A percentile compares a stretch with the other conserved stretches of the same genome.
Evolutionary conservation across 2,329 filamentous ascomycete species (phyloP).

Genomic region (Neonectria neomacrospora): DNA sequence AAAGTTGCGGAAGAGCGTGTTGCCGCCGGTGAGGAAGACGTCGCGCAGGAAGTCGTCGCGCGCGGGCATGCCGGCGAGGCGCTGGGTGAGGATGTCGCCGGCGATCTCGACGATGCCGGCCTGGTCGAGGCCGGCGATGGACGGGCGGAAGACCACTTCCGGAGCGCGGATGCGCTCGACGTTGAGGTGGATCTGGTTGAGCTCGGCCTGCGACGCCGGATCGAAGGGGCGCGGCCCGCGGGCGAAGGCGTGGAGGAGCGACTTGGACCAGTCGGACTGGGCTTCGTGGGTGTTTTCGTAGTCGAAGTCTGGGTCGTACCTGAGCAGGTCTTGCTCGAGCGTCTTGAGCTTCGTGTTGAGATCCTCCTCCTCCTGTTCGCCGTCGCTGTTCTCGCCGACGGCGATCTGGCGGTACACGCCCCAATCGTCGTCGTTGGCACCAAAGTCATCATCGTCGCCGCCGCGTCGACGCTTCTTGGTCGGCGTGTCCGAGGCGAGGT

Average conservation of each 20-base stretch:
- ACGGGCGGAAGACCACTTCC: slow-evolving; percentile 92
- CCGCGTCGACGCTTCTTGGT: slow-evolving; percentile 85
- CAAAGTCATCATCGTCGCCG: slow-evolving; percentile 95
- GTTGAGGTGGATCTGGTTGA: slow-evolving; percentile 92
- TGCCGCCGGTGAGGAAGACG: slow-evolving; percentile 94
- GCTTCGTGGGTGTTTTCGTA: slow-evolving; percentile 93
- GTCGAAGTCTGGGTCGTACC: slow-evolving; percentile 88
- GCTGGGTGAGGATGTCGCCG: slow-evolving; percentile 87
- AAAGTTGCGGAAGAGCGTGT: slow-evolving; percentile 86
- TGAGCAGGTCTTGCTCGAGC: slow-evolving; percentile 85
- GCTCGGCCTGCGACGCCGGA: slow-evolving; percentile 79
- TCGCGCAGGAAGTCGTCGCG: slow-evolving; percentile 81
- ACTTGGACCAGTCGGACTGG: slow-evolving; percentile 95
- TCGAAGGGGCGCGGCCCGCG: slow-evolving; percentile 91
- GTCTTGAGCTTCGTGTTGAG: slow-evolving; percentile 76
- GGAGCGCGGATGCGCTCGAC: slow-evolving; percentile 95
- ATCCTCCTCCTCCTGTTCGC: slow-evolving; percentile 94
- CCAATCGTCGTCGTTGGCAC: slow-evolving; percentile 98
- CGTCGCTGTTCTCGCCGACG: slow-evolving; percentile 82
- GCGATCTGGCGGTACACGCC: slow-evolving; percentile 94
- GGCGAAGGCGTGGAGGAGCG: slow-evolving; percentile 87
- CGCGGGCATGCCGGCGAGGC: slow-evolving; percentile 68
- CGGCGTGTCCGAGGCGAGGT: slow-evolving; percentile 90
- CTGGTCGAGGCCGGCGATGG: slow-evolving; percentile 92
- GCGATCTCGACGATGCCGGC: slow-evolving; percentile 93